Evolutionary conservation across 352 stramenopile genomes (phyloP).

Genomic region (Phytopythium aichiense): DNA sequence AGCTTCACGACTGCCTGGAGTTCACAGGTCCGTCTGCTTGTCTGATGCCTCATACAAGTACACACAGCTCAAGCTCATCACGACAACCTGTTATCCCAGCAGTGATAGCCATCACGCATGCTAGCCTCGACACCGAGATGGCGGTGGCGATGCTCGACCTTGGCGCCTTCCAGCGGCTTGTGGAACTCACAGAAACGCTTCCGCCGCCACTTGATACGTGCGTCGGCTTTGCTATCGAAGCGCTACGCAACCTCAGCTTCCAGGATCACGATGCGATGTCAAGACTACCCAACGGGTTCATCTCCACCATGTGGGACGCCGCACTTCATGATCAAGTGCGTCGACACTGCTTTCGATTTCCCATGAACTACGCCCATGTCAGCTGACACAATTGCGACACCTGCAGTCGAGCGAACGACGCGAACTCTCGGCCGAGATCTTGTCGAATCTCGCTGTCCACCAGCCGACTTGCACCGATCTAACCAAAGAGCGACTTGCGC

Average conservation of each 20-base stretch:
- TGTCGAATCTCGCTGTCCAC: conserved; percentile 32
- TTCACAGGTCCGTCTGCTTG: conserved; percentile 34
- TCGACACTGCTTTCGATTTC: too few species aligned
- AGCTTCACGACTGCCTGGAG: conserved; percentile 51
- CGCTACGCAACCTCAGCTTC: conserved; percentile 47
- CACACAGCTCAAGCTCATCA: neutral
- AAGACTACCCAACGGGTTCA: conserved; percentile 15
- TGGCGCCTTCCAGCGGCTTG: conserved; percentile 20
- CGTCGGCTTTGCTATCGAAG: conserved; percentile 33
- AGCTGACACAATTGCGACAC: too few species aligned
- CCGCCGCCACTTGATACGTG: conserved; percentile 14
- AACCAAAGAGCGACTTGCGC: conserved; percentile 25
- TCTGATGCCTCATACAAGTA: neutral
- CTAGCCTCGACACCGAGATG: conserved; percentile 48
- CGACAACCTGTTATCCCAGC: neutral
- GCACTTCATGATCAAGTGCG: conserved; percentile 14
- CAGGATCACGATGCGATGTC: conserved; percentile 6
- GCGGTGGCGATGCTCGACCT: conserved; percentile 39
- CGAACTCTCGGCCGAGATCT: conserved; percentile 36
- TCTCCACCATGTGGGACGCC: conserved; percentile 21
- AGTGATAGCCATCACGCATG: conserved; percentile 60
- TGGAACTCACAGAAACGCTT: conserved; percentile 20
- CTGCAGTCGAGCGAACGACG: conserved; percentile 8
- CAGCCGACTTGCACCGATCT: conserved; percentile 10
- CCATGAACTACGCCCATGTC: too few species aligned